Conservation (phyloP, 2,329 filamentous ascomycete species). For the Orbilia javanica region DNA sequence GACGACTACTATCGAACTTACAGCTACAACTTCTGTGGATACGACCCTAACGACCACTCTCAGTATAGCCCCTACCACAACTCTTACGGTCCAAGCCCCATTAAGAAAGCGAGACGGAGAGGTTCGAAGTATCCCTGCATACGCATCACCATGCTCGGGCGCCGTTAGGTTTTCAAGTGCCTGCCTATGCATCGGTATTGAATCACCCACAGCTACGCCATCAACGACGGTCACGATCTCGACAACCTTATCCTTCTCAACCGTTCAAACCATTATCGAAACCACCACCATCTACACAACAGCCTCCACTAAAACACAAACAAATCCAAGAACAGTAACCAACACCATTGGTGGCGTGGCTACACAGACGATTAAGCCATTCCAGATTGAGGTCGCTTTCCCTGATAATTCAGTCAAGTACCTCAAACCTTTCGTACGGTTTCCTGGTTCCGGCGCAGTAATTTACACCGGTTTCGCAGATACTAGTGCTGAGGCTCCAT, state of each 20-base stretch:
- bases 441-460: neutral
- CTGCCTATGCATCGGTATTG: conserved; percentile 21
- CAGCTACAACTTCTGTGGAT: neutral
- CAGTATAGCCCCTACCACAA: conserved; percentile 6
- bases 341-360: conserved; percentile 24
- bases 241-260: conserved; percentile 28
- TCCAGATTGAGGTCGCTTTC: conserved; percentile 18
- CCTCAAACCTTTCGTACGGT: conserved; percentile 14
- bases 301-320: conserved; percentile 21
- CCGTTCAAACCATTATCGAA: conserved; percentile 18
- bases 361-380: conserved; percentile 24
- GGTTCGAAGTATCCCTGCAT: neutral
- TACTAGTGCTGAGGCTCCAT: neutral
- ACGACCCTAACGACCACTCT: neutral
- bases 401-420: neutral
- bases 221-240: conserved; percentile 34
- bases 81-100: neutral
- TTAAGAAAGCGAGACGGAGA: conserved; percentile 11
- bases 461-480: conserved; percentile 13
- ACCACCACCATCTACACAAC: conserved; percentile 1
- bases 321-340: neutral
- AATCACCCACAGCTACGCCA: conserved; percentile 23
- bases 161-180: conserved; percentile 29
- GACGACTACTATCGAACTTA: conserved; percentile 21
- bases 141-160: conserved; percentile 24